Evolutionary conservation across 257 asterid genomes (phyloP).

Genomic region (Paulownia fortunei): DNA sequence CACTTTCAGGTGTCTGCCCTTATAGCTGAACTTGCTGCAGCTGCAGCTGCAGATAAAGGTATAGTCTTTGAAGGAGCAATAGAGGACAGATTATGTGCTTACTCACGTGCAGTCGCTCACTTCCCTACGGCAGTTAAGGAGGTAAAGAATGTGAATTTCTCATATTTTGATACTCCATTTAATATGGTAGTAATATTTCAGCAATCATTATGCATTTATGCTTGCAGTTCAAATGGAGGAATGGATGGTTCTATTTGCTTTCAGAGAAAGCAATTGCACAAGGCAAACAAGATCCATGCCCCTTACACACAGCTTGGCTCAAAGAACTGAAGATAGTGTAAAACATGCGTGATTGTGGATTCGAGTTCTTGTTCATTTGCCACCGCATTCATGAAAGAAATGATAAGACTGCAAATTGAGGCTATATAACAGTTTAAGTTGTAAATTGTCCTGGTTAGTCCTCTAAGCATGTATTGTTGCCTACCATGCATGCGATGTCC

Average conservation of each 20-base stretch:
- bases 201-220: neutral
- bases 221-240: conserved; percentile 92
- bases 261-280: conserved; percentile 78
- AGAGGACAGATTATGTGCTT: conserved; percentile 91
- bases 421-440: neutral
- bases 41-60: conserved; percentile 86
- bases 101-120: conserved; percentile 91
- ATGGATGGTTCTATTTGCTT: conserved; percentile 93
- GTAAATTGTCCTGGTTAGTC: neutral
- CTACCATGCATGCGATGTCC: too few species aligned
- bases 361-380: neutral
- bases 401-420: neutral
- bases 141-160: conserved; percentile 47
- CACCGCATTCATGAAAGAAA: neutral
- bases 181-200: neutral
- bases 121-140: conserved; percentile 98
- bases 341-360: conserved; percentile 5
- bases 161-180: neutral
- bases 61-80: conserved; percentile 73
- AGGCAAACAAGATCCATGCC: conserved; percentile 94
- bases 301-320: conserved; percentile 94
- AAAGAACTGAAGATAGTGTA: conserved; percentile 78
- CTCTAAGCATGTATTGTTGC: neutral
- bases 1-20: conserved; percentile 72
- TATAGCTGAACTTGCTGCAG: conserved; percentile 80